Evolutionary conservation across 2,329 filamentous ascomycete genomes (phyloP).

Genomic region (Nemania abortiva): DNA sequence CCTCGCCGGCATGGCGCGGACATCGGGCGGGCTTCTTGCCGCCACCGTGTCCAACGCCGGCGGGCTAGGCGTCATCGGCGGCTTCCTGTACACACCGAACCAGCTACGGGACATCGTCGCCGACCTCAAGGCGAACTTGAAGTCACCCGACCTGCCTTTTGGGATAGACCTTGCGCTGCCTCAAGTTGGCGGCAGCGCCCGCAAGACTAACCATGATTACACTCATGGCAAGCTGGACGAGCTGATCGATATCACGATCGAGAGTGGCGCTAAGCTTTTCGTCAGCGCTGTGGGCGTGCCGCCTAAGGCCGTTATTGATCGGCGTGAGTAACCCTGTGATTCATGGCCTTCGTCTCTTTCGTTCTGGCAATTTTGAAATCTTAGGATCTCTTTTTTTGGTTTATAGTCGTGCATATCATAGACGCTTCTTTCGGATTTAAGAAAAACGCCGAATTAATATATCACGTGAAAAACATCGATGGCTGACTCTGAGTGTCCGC

Average conservation of each 20-base stretch:
- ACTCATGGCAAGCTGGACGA: conserved; percentile 89
- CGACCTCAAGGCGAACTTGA: conserved; percentile 83
- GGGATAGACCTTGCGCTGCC: conserved; percentile 93
- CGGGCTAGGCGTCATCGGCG: conserved; percentile 81
- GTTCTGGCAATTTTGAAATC: background rate
- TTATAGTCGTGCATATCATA: too few relatives aligned
- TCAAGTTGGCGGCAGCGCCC: conserved; percentile 84
- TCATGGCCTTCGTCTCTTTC: background rate
- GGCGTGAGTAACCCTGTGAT: conserved; percentile 48
- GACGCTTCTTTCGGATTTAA: too few relatives aligned
- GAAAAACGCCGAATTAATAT: background rate
- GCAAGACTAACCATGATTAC: conserved; percentile 96
- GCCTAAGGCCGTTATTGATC: conserved; percentile 76
- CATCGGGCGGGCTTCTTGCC: conserved; percentile 81
- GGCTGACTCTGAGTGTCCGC: background rate
- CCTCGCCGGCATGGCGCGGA: conserved; percentile 93
- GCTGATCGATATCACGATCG: conserved; percentile 86
- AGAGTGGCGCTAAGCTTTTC: conserved; percentile 85
- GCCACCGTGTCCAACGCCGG: conserved; percentile 91
- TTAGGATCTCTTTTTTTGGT: background rate
- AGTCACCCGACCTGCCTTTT: conserved; percentile 78
- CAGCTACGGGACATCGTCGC: conserved; percentile 84
- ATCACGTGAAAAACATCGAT: background rate
- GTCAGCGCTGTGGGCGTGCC: conserved; percentile 91
- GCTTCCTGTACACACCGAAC: conserved; percentile 77